A percentile compares a stretch with the other conserved stretches of the same genome.
Conservation (phyloP, 225 moss, liverwort and hornwort species). For the Bryum argenteum region DNA sequence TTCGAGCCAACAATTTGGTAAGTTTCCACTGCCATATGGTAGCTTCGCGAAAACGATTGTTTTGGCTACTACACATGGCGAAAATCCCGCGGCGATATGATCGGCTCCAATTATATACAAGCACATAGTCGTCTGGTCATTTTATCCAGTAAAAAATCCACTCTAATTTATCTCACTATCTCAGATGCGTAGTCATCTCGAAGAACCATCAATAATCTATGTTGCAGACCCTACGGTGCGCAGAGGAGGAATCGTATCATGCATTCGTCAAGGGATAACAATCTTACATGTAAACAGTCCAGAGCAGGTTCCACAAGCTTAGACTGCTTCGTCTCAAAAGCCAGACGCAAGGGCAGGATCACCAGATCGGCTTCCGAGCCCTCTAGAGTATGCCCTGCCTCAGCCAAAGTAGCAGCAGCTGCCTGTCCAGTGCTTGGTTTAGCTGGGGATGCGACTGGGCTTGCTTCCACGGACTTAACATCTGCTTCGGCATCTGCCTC, state of each 20-base stretch:
- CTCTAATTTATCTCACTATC: neutral
- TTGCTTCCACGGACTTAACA: slow-evolving; percentile 51
- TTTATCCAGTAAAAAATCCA: neutral
- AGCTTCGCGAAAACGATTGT: slow-evolving; percentile 32
- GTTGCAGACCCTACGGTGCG: slow-evolving; percentile 5
- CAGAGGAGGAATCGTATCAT: slow-evolving; percentile 9
- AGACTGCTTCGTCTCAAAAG: slow-evolving; percentile 96
- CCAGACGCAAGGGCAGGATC: slow-evolving; percentile 85
- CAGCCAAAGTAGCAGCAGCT: slow-evolving; percentile 94
- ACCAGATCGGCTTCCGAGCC: slow-evolving; percentile 98
- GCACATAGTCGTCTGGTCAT: neutral
- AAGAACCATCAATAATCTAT: neutral
- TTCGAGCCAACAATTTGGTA: slow-evolving; percentile 23
- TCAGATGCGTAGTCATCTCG: slow-evolving; percentile 3
- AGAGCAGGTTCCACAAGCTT: slow-evolving; percentile 97
- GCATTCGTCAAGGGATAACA: slow-evolving; percentile 14
- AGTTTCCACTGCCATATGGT: slow-evolving; percentile 12
- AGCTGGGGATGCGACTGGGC: slow-evolving; percentile 48
- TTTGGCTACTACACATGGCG: slow-evolving; percentile 33
- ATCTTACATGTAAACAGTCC: slow-evolving; percentile 93
- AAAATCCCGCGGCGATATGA: neutral
- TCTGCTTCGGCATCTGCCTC: slow-evolving; percentile 38
- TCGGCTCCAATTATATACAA: neutral
- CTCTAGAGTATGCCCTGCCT: slow-evolving; percentile 87
- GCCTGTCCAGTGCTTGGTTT: slow-evolving; percentile 85